Conservation (phyloP, 768 basidiomycete genomes). For the Amanita brunnescens region DNA sequence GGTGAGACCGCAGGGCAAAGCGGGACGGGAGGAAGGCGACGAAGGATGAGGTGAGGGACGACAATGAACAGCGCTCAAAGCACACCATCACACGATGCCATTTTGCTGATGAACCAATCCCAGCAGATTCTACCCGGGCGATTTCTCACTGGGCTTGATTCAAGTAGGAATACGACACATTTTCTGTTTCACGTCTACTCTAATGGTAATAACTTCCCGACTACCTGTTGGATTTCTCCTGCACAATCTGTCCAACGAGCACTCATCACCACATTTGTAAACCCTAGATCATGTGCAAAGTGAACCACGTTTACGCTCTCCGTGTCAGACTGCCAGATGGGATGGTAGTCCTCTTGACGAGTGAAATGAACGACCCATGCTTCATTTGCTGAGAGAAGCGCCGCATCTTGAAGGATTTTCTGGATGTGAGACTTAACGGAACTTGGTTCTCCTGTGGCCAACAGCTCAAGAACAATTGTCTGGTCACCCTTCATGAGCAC, state of each 20-base stretch:
- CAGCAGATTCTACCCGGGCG: too few species aligned
- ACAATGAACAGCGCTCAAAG: too few species aligned
- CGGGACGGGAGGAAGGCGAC: too few species aligned
- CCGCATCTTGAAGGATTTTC: slow-evolving; percentile 7
- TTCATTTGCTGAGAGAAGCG: slow-evolving; percentile 10
- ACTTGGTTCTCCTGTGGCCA: slow-evolving; percentile 9
- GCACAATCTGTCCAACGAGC: slow-evolving; percentile 5
- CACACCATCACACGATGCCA: too few species aligned
- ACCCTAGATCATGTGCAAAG: slow-evolving; percentile 10
- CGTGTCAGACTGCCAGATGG: slow-evolving; percentile 8
- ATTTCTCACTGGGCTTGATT: too few species aligned
- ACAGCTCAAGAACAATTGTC: slow-evolving; percentile 9
- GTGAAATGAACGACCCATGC: slow-evolving; percentile 12
- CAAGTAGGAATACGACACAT: too few species aligned
- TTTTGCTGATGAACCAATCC: too few species aligned
- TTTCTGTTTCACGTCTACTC: neutral
- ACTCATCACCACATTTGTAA: slow-evolving; percentile 10
- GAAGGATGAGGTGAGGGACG: too few species aligned
- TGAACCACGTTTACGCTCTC: too few species aligned
- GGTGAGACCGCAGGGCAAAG: too few species aligned
- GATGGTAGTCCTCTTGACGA: slow-evolving; percentile 8
- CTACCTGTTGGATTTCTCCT: slow-evolving; percentile 3
- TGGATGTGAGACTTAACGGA: slow-evolving; percentile 8
- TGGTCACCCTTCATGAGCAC: slow-evolving; percentile 6
- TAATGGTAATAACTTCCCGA: neutral